Conservation (phyloP, 805 yeast species). For the Candida nanaspora region DNA sequence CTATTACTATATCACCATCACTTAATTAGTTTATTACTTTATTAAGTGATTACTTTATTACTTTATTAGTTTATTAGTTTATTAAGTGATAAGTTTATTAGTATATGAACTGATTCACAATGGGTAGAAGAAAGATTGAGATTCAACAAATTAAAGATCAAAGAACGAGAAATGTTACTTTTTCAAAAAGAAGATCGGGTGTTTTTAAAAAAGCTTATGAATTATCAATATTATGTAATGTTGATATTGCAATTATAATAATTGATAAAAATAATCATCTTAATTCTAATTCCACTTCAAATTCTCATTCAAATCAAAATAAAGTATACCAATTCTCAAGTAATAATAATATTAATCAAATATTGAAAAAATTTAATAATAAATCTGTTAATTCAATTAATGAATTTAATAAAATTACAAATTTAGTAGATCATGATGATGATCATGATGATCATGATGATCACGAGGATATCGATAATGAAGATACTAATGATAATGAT, state of each 20-base stretch:
- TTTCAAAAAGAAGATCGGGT: constrained; percentile 92
- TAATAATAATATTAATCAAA: constrained; percentile 29
- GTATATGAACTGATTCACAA: constrained; percentile 17
- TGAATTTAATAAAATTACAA: constrained; percentile 24
- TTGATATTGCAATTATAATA: constrained; percentile 85
- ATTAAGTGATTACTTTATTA: background rate
- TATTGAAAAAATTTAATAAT: background rate
- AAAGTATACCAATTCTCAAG: constrained; percentile 82
- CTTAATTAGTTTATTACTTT: background rate
- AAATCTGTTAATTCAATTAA: constrained; percentile 4
- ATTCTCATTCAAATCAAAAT: too few relatives aligned
- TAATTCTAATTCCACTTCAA: background rate
- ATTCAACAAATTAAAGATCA: constrained; percentile 89
- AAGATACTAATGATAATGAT: constrained; percentile 1
- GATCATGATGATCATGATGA: constrained; percentile 6
- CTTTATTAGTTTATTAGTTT: too few relatives aligned
- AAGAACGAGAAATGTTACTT: constrained; percentile 78
- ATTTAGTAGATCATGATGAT: constrained; percentile 10
- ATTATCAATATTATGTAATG: constrained; percentile 84
- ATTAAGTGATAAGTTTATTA: background rate
- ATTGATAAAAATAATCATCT: constrained; percentile 61
- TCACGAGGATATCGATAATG: constrained; percentile 3
- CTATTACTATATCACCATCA: too few relatives aligned
- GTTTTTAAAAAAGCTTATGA: constrained; percentile 83
- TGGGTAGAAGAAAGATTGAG: constrained; percentile 97